Evolutionary conservation across 257 asterid genomes (phyloP), one percentile per base, ranked within the genome.

Genomic region (Solanum sitiens): DNA sequence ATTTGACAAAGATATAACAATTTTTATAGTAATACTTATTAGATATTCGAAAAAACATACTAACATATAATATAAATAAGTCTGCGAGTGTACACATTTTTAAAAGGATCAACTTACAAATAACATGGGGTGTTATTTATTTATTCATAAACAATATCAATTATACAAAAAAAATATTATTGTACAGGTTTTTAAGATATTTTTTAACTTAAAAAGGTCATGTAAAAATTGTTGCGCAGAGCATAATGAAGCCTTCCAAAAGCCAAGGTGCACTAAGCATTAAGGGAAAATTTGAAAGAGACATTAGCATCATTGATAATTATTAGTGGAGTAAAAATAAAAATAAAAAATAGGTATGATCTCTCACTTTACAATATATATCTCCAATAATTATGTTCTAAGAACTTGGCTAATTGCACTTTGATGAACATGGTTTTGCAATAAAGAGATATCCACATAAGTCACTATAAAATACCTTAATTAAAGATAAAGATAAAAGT

Each of bases 361-460:
- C 85, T 53, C 71, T 83, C 83, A 89, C 86, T 89, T 83, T 87
- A 67, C 77, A 11, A 20, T 71, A 85, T 35, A 21, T n/a, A 9
- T 85, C 10, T 25, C 39, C 85, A 88, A 88, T 88, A 61, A 90
- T 88, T 83, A 61, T 86, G 90, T 86, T 86, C 83, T 53, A 39
- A 65, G 87, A 88, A 83, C 63, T 50, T 40, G 80, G 63, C 68
- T 61, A 72, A 72, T 79, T 67, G 56, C 23, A 32, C 83, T 44
- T 56, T 70, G n/a, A 32, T 80, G 76, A 76, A 86, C 84, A 84
- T 83, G 77, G 35, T 39, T 35, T 83, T 61, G 39, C 68, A 61
- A 80, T 50, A 37, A 84, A 71, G 5, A 72, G 33, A 56, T 32
- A 33, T 71, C 80, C 80, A 85, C 76, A 67, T 32, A 3, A 42